Evolutionary conservation across 768 basidiomycete species (phyloP).

Genomic region (Sistotremastrum niveocremeum): DNA sequence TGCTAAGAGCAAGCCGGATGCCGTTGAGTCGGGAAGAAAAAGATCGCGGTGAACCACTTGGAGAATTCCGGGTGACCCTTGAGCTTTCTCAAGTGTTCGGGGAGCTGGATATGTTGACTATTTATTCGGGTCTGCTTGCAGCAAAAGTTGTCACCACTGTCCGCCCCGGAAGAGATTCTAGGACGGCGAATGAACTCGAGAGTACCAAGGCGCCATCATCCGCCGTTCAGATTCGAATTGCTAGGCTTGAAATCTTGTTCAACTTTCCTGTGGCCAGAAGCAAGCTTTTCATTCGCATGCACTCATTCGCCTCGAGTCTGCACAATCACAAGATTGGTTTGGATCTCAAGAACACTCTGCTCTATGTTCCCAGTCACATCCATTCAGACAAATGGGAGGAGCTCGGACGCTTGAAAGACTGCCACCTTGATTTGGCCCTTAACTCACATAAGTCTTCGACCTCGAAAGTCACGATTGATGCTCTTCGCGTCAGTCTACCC

Average conservation of each 20-base stretch:
- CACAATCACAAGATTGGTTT: constrained; percentile 19
- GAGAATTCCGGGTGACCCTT: background rate
- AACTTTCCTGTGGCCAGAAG: constrained; percentile 22
- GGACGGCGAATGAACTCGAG: constrained; percentile 8
- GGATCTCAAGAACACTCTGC: constrained; percentile 23
- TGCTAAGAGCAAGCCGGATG: too few relatives aligned
- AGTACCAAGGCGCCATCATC: constrained; percentile 7
- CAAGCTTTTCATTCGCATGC: constrained; percentile 20
- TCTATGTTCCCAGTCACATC: constrained; percentile 44
- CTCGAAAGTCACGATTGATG: constrained; percentile 32
- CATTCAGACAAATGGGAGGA: constrained; percentile 57
- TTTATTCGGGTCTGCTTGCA: constrained; percentile 60
- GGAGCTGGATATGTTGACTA: constrained; percentile 35
- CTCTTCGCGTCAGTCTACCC: constrained; percentile 71
- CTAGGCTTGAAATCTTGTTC: constrained; percentile 34
- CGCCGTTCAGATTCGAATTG: constrained; percentile 22
- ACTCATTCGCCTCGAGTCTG: constrained; percentile 12
- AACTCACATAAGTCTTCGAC: constrained; percentile 17
- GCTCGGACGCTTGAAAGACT: constrained; percentile 42
- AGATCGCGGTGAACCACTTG: too few relatives aligned
- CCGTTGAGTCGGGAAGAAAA: too few relatives aligned
- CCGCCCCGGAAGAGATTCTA: constrained; percentile 12
- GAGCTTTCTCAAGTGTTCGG: constrained; percentile 7
- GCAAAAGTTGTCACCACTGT: constrained; percentile 21
- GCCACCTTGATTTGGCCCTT: constrained; percentile 28